Conservation (phyloP, 768 basidiomycete genomes). For the Psilocybe cubensis region DNA sequence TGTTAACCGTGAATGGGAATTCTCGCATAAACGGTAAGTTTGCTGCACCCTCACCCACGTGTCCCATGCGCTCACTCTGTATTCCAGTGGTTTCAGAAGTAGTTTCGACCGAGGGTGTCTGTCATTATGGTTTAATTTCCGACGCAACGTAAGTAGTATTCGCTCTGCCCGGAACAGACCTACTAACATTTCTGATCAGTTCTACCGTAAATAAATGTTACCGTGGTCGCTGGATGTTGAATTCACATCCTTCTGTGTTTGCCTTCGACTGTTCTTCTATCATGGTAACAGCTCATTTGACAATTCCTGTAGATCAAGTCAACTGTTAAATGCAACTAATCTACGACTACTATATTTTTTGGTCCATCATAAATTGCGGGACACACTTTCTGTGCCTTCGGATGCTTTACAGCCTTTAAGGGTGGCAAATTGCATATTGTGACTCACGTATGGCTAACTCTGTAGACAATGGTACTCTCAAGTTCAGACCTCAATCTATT, state of each 20-base stretch:
- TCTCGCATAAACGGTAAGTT: conserved; percentile 92
- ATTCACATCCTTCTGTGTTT: background rate
- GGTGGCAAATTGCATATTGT: too few relatives aligned
- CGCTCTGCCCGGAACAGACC: conserved; percentile 4
- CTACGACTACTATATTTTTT: background rate
- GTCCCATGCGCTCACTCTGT: conserved; percentile 3
- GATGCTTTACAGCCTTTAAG: background rate
- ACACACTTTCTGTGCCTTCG: background rate
- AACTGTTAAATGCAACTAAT: background rate
- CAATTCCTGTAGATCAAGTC: background rate
- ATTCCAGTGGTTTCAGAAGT: conserved; percentile 86
- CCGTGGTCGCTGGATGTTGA: background rate
- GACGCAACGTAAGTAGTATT: conserved; percentile 75
- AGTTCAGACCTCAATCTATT: background rate
- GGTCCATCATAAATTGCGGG: background rate
- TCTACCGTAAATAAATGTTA: conserved; percentile 72
- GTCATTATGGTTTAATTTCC: conserved; percentile 96
- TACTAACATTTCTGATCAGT: conserved; percentile 44
- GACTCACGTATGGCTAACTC: too few relatives aligned
- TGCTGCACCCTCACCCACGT: background rate
- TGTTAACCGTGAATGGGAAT: conserved; percentile 98
- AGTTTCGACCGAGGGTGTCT: conserved; percentile 97
- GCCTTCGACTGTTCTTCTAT: background rate
- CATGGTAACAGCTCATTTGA: background rate
- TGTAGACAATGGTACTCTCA: background rate